Conservation (phyloP, 2,329 filamentous ascomycete species). For the Annulohypoxylon truncatum region DNA sequence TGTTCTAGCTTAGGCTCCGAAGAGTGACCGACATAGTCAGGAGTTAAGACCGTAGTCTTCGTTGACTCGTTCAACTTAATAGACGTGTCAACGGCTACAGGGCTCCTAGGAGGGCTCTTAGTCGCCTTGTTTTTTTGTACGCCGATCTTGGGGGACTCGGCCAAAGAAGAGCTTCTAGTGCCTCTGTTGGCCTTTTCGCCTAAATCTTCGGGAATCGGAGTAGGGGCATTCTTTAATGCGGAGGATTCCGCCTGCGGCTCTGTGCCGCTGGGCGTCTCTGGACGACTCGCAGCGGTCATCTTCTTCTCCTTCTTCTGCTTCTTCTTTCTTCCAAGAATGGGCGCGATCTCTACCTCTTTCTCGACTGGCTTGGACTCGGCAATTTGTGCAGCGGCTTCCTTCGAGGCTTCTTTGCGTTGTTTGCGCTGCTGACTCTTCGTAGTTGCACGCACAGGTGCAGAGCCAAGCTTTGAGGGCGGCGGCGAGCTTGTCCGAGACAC, state of each 20-base stretch:
- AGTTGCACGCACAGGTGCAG: slow-evolving; percentile 74
- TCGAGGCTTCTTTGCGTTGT: slow-evolving; percentile 74
- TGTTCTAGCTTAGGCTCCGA: slow-evolving; percentile 47
- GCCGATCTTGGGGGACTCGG: slow-evolving; percentile 42
- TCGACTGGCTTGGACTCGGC: slow-evolving; percentile 63
- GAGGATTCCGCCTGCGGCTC: slow-evolving; percentile 48
- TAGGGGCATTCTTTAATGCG: slow-evolving; percentile 41
- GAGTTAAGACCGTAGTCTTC: slow-evolving; percentile 52
- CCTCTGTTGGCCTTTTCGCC: slow-evolving; percentile 42
- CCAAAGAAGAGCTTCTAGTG: slow-evolving; percentile 28
- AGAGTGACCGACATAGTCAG: slow-evolving; percentile 48
- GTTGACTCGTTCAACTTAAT: slow-evolving; percentile 52
- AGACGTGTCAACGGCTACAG: slow-evolving; percentile 48
- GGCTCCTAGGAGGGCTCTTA: slow-evolving; percentile 47
- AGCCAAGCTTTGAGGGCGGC: slow-evolving; percentile 73
- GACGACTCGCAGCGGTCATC: slow-evolving; percentile 49
- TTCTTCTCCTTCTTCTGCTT: slow-evolving; percentile 82
- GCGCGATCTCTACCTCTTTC: slow-evolving; percentile 69
- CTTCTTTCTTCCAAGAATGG: slow-evolving; percentile 83
- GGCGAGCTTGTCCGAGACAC: slow-evolving; percentile 78
- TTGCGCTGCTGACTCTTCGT: slow-evolving; percentile 86
- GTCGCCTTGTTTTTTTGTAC: slow-evolving; percentile 42
- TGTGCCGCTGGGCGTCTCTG: slow-evolving; percentile 49
- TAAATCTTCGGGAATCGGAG: slow-evolving; percentile 38
- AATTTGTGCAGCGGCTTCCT: slow-evolving; percentile 70